A percentile compares a stretch with the other conserved stretches of the same genome.
These are phyloP conservation scores for Aspergillus funiculosus DNA, from an alignment of 495 filamentous ascomycete species.

Conservation along the genomic window DNA sequence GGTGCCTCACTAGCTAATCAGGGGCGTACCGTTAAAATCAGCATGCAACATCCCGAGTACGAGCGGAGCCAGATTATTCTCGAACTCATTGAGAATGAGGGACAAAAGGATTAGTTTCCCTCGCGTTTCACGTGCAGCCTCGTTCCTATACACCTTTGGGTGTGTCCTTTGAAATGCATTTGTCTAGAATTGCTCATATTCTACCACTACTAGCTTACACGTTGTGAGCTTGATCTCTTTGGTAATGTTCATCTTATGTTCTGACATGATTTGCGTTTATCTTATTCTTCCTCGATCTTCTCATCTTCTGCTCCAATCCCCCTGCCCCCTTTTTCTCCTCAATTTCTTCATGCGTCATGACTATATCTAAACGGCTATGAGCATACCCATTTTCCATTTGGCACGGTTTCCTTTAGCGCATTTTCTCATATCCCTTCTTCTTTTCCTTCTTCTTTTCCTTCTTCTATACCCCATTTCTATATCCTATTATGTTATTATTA, in stretches of 20 bases:
- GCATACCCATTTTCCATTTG: no score
- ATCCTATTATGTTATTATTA: conserved; percentile 8
- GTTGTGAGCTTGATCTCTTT: no score
- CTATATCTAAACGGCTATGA: background rate
- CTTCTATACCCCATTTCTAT: conserved; percentile 10
- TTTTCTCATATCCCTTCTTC: no score
- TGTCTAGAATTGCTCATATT: no score
- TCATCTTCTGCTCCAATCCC: background rate
- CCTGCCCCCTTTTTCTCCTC: background rate
- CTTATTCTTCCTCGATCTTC: background rate
- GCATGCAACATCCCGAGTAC: conserved; percentile 88
- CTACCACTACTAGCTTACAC: no score
- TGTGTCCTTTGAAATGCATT: background rate
- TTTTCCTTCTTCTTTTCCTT: no score
- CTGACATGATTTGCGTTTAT: no score
- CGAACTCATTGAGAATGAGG: conserved; percentile 90
- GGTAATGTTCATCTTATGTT: no score
- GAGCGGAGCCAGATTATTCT: conserved; percentile 77
- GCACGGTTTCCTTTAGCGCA: no score
- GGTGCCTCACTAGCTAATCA: conserved; percentile 21
- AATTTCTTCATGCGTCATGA: background rate
- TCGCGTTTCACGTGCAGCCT: no score
- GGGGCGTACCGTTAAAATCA: conserved; percentile 75
- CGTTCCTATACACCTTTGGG: background rate
- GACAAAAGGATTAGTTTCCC: conserved; percentile 60